These are phyloP conservation scores for Rhodotorula sp. DNA, from an alignment of 1,284 basidiomycete species.

Conservation along the genomic window DNA sequence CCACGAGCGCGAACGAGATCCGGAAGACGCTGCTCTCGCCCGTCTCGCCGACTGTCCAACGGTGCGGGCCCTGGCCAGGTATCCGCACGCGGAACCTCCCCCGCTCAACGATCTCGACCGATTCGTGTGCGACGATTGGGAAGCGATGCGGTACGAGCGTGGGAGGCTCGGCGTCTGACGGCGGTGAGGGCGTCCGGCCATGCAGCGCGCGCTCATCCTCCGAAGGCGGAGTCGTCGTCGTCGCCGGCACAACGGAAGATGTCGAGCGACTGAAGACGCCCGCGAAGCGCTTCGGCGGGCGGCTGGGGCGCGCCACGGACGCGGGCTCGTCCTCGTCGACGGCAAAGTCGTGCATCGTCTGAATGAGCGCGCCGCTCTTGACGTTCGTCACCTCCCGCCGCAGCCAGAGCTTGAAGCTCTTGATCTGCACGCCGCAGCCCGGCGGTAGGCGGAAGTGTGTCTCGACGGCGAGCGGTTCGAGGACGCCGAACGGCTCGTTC, in stretches of 20 bases:
- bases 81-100: constrained; percentile 9
- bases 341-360: not conserved
- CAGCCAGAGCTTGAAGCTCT: constrained; percentile 26
- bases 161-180: constrained; percentile 12
- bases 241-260: not conserved
- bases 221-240: constrained; percentile 9
- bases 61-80: constrained; percentile 8
- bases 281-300: not conserved
- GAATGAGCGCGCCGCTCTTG: not conserved
- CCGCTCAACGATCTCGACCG: not conserved
- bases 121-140: not conserved
- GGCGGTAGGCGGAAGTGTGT: constrained; percentile 17
- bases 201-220: constrained; percentile 8
- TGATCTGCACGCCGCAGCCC: constrained; percentile 11
- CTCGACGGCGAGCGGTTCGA: constrained; percentile 31
- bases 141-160: not conserved
- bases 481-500: constrained; percentile 14
- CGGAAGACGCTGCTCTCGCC: constrained; percentile 18
- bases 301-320: not conserved
- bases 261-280: not conserved
- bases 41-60: constrained; percentile 42
- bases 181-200: constrained; percentile 7
- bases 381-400: constrained; percentile 18
- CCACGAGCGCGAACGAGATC: constrained; percentile 22
- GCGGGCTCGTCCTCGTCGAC: not conserved